A percentile compares a stretch with the other conserved stretches of the same genome.
phyloP scores from a whole-genome alignment of 768 basidiomycete species.

The Polyporus arcularius region DNA sequence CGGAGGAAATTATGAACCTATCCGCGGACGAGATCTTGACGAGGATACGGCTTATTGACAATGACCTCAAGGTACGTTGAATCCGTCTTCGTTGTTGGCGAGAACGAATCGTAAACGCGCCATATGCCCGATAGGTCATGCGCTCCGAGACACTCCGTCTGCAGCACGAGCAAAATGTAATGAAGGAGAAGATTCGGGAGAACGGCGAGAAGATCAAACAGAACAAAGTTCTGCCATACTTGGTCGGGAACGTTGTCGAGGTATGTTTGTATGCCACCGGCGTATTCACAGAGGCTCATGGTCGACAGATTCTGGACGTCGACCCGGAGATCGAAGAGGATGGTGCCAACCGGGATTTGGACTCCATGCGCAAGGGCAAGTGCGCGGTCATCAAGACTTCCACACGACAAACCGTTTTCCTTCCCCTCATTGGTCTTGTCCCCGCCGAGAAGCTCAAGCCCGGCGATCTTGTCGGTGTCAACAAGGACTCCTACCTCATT shows the following conservation, averaged over 20 bases:
- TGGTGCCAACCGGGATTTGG: slow-evolving; percentile 93
- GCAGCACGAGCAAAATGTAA: slow-evolving; percentile 91
- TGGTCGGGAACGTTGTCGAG: slow-evolving; percentile 98
- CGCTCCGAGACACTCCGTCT: slow-evolving; percentile 90
- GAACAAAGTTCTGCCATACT: slow-evolving; percentile 97
- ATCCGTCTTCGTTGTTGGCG: background rate
- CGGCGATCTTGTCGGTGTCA: slow-evolving; percentile 95
- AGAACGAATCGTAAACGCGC: background rate
- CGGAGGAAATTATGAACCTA: slow-evolving; percentile 79
- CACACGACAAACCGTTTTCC: slow-evolving; percentile 97
- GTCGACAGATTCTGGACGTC: slow-evolving; percentile 81
- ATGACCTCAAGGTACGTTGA: slow-evolving; percentile 85
- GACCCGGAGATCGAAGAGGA: slow-evolving; percentile 93
- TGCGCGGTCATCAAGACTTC: slow-evolving; percentile 99
- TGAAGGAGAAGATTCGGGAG: slow-evolving; percentile 99
- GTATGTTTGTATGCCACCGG: slow-evolving; percentile 44
- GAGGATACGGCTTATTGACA: slow-evolving; percentile 91
- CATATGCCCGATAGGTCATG: slow-evolving; percentile 69
- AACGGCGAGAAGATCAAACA: slow-evolving; percentile 99
- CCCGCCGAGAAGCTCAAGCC: slow-evolving; percentile 89
- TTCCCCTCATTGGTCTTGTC: slow-evolving; percentile 96
- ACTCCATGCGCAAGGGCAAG: slow-evolving; percentile 96
- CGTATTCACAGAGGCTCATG: background rate
- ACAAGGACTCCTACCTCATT: slow-evolving; percentile 98
- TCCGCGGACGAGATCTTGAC: slow-evolving; percentile 87